phyloP scores from a whole-genome alignment of 2,329 filamentous ascomycete species.

The Pseudofabraea citricarpa region DNA sequence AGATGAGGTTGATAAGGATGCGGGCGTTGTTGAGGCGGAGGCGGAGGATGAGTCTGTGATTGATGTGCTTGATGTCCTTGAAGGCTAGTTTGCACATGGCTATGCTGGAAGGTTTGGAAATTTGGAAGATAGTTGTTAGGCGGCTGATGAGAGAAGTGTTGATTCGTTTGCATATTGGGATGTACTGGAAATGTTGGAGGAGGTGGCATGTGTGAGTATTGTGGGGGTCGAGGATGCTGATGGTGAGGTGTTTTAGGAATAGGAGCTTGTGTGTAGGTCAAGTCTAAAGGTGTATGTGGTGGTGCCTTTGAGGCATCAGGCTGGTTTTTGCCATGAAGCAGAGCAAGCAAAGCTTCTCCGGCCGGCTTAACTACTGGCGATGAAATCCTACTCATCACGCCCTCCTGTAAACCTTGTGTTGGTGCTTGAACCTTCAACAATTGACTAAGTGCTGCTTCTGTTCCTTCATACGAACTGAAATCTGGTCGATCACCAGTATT shows the following conservation, averaged over 20 bases:
- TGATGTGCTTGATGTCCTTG: background rate
- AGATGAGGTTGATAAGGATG: constrained; percentile 26
- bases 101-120: constrained; percentile 6
- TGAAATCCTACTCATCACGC: constrained; percentile 7
- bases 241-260: constrained; percentile 56
- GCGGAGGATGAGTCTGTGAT: background rate
- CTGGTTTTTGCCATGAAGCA: constrained; percentile 36
- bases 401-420: constrained; percentile 41
- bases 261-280: constrained; percentile 41
- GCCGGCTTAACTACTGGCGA: constrained; percentile 23
- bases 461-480: constrained; percentile 42
- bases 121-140: constrained; percentile 4
- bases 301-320: constrained; percentile 19
- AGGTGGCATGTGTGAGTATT: constrained; percentile 39
- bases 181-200: constrained; percentile 43
- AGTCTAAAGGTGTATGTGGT: constrained; percentile 51
- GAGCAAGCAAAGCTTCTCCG: constrained; percentile 46
- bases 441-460: constrained; percentile 44
- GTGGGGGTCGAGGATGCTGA: constrained; percentile 45
- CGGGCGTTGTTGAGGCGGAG: constrained; percentile 7
- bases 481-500: constrained; percentile 8
- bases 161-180: constrained; percentile 22
- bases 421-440: constrained; percentile 51
- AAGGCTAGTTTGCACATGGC: no score
- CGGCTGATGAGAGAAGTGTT: constrained; percentile 18